Base-by-base conservation (phyloP, 129 eudicot species). In the Tanacetum coccineum region DNA sequence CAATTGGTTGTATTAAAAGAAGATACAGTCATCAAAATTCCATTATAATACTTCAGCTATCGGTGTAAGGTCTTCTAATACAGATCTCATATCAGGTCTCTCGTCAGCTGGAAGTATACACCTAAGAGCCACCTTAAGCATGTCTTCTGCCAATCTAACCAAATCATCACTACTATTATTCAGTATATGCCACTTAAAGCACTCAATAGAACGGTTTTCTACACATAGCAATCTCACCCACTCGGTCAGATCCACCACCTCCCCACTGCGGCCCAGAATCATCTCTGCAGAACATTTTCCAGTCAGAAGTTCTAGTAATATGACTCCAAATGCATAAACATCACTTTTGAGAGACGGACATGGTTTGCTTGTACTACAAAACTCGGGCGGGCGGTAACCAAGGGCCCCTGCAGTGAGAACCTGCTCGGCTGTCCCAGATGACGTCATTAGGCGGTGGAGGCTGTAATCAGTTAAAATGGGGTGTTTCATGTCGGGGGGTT, bases 351-450 rank as follows among this genome's bases (percentile, higher is more conserved):
- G 64, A 9, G 97, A 90, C 4, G 95, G 95, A 78, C 95, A 84
- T 8, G 97, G 97, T 76, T 87, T 87, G 67, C 87, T 87, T 36
- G 91, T 84, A 70, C 84, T 84, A 51, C 86, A 74, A 73, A 90
- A 87, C 77, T 91, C 97, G 17, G 97, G 97, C n/a, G 95, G 89
- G 18, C 82, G 78, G 68, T 87, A 87, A 17, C 97, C 95, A 7
- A 91, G 85, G 40, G 87, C 87, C 19, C 95, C 85, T 5, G 97
- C 92, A 59, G 83, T 82, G 39, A 87, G 83, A 15, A 87, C 91
- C 77, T 91, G 97, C 71, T 87, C 91, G 11, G 95, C 76, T 42
- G 89, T 90, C 46, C 97, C 97, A 4, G 87, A 78, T 60, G 95
- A 78, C 59, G 90, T 87, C 81, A 91, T 73, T 15, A 87, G 60